Evolutionary conservation across 495 filamentous ascomycete species (phyloP).

Genomic region (Barbatosphaeria neglecta): DNA sequence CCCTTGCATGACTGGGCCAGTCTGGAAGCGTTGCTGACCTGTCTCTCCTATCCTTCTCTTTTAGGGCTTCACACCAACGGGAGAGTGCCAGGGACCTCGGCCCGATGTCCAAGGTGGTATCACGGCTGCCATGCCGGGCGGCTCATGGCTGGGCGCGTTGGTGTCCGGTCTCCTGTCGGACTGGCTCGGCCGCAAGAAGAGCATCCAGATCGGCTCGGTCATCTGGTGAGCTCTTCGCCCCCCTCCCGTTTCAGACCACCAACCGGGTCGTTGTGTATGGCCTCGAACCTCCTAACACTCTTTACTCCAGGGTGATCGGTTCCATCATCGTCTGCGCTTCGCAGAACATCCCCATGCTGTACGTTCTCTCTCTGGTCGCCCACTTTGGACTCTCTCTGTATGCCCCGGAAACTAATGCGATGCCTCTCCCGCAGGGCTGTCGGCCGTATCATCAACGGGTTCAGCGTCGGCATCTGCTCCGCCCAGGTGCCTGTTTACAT

Average conservation of each 20-base stretch:
- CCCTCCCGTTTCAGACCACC: neutral
- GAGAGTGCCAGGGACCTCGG: conserved; percentile 36
- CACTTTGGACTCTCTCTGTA: no score
- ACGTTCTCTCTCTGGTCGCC: neutral
- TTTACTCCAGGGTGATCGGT: conserved; percentile 38
- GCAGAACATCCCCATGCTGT: conserved; percentile 61
- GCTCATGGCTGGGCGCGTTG: conserved; percentile 64
- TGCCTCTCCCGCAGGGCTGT: conserved; percentile 26
- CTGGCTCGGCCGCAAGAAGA: conserved; percentile 50
- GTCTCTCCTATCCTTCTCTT: conserved; percentile 5
- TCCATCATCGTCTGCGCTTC: conserved; percentile 59
- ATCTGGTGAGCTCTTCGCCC: conserved; percentile 41
- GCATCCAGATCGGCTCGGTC: conserved; percentile 51
- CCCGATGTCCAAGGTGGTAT: conserved; percentile 46
- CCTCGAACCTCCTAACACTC: no score
- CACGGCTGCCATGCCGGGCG: conserved; percentile 60
- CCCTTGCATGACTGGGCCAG: no score
- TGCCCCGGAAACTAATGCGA: no score
- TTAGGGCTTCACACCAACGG: conserved; percentile 20
- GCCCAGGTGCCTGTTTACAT: conserved; percentile 75
- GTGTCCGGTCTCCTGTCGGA: conserved; percentile 58
- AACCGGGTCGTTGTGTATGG: neutral
- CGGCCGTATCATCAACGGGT: conserved; percentile 66
- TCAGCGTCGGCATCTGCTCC: conserved; percentile 65
- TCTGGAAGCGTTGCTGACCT: neutral